Conservation (phyloP, 768 basidiomycete genomes). For the Hortiboletus flavorubellus region DNA sequence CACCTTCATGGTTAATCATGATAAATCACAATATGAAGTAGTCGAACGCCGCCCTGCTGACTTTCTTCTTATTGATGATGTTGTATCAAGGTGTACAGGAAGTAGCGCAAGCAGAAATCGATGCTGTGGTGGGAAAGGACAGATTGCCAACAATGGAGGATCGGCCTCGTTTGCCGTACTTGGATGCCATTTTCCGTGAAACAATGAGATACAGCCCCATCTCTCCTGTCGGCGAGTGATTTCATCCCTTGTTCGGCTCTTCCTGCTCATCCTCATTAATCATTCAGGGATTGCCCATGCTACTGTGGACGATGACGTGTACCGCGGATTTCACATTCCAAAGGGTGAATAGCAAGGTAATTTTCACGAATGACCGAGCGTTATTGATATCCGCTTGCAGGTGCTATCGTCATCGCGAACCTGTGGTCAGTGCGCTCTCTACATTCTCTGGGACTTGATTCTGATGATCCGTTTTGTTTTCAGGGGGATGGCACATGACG, state of each 20-base stretch:
- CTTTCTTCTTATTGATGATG: constrained; percentile 12
- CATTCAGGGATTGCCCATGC: constrained; percentile 25
- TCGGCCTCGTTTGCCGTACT: constrained; percentile 4
- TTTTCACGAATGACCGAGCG: background rate
- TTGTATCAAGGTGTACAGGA: constrained; percentile 2
- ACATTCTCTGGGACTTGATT: background rate
- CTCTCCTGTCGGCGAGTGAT: constrained; percentile 2
- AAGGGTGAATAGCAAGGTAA: too few species aligned
- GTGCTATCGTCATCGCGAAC: constrained; percentile 1
- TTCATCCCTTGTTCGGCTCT: background rate
- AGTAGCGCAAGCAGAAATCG: constrained; percentile 5
- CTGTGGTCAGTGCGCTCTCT: background rate
- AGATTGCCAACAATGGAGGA: constrained; percentile 3
- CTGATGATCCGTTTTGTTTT: too few species aligned
- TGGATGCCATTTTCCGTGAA: constrained; percentile 11
- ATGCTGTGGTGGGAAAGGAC: constrained; percentile 1
- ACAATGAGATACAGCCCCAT: background rate
- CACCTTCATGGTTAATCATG: background rate
- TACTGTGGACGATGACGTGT: constrained; percentile 37
- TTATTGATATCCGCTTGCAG: background rate
- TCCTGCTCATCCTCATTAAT: background rate
- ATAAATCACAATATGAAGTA: background rate
- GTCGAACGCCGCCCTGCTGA: constrained; percentile 1
- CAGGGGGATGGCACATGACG: constrained; percentile 13
- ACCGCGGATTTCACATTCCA: constrained; percentile 10